Evolutionary conservation across 1,284 basidiomycete genomes (phyloP), one percentile per base, ranked within the genome.

Genomic region (Apiotrichum siamense): DNA sequence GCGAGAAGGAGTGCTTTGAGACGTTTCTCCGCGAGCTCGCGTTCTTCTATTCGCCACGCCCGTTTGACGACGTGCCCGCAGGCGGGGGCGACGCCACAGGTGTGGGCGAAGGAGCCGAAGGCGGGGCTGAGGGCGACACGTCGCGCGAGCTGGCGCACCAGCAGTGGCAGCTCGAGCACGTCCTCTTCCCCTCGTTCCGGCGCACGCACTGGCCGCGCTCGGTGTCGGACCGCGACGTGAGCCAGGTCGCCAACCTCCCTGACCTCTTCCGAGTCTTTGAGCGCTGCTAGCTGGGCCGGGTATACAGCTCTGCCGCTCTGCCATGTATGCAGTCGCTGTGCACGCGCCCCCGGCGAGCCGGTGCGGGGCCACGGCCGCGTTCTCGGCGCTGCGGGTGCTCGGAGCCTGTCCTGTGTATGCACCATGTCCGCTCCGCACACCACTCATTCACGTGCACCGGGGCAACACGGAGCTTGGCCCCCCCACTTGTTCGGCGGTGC

Each of bases 261-360:
- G 88, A 90, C 59, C 74, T 96, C 56, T 96, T 93, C 70, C 84
- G 85, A 54, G 86, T 94, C 2, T 96, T 94, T 64, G 90, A 93
- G 73, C 75, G 89, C 53, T 93, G 90, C 66, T 93, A 49, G 43
- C 20, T 35, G 27, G 27, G 7, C 29, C 9, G n/a, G n/a, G n/a
- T n/a, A n/a, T n/a, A n/a, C n/a, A n/a, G n/a, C n/a, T n/a, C n/a
- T n/a, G n/a, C n/a, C n/a, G n/a, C n/a, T n/a, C n/a, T n/a, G n/a
- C n/a, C n/a, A n/a, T n/a, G n/a, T n/a, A n/a, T n/a, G n/a, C n/a
- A n/a, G n/a, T n/a, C n/a, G n/a, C n/a, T n/a, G n/a, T n/a, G n/a
- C n/a, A n/a, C n/a, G n/a, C n/a, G n/a, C n/a, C n/a, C n/a, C n/a
- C n/a, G n/a, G n/a, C n/a, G n/a, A n/a, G n/a, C n/a, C n/a, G n/a